phyloP scores from a whole-genome alignment of 164 flowering plant genomes.

The Chimonanthus praecox region DNA sequence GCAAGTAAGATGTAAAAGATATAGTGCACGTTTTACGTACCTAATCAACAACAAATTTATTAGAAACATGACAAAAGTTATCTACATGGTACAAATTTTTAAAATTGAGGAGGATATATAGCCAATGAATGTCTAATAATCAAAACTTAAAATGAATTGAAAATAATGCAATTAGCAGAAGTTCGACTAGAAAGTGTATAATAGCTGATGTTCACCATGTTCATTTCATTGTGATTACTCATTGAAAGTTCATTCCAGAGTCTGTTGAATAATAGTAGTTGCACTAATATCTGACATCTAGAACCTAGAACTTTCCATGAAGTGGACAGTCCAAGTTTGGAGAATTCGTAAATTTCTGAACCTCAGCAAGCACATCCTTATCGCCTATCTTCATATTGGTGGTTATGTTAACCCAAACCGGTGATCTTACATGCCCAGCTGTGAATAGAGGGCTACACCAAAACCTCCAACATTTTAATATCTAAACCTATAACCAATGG shows the following conservation, averaged over 20 bases:
- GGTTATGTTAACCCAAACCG: not conserved
- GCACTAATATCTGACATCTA: no score
- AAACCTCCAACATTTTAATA: not conserved
- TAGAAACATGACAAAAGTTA: not conserved
- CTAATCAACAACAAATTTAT: constrained; percentile 32
- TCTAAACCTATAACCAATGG: not conserved
- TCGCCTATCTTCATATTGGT: not conserved
- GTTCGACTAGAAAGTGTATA: no score
- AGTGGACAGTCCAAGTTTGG: no score
- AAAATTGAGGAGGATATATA: not conserved
- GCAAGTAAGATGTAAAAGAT: constrained; percentile 92
- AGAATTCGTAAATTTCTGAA: no score
- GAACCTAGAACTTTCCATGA: no score
- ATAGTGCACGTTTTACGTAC: constrained; percentile 94
- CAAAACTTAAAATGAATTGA: no score
- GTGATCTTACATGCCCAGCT: not conserved
- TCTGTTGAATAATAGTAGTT: no score
- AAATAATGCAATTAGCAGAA: not conserved
- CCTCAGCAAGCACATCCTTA: no score
- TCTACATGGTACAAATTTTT: not conserved
- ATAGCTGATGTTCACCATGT: no score
- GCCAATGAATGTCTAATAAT: not conserved
- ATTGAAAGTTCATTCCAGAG: no score
- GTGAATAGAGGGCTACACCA: not conserved
- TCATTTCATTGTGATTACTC: no score